phyloP scores from a whole-genome alignment of 371 early-diverging fungal genomes.

The Rhizopus delemar region DNA sequence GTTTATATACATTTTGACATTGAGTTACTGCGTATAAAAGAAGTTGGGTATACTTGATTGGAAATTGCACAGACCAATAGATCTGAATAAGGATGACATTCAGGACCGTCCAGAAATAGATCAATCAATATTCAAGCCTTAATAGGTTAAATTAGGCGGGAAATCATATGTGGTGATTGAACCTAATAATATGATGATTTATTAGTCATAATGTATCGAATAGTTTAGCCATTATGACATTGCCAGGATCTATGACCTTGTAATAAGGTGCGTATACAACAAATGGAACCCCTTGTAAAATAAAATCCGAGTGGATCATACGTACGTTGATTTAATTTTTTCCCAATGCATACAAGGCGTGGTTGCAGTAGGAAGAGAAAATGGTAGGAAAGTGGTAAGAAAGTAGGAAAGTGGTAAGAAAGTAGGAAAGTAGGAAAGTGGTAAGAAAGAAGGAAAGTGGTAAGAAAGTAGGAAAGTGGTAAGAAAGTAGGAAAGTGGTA shows the following conservation, averaged over 20 bases:
- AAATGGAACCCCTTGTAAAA: too few relatives aligned
- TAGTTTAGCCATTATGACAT: neutral
- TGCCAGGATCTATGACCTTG: slow-evolving; percentile 1
- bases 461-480: too few relatives aligned
- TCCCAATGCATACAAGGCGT: too few relatives aligned
- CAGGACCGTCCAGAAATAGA: slow-evolving; percentile 2
- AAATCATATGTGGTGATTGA: slow-evolving; percentile 1
- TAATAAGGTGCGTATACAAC: slow-evolving; percentile 3
- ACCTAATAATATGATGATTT: slow-evolving; percentile 2
- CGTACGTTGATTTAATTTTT: too few relatives aligned
- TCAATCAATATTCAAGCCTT: slow-evolving; percentile 1
- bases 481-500: too few relatives aligned
- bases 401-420: too few relatives aligned
- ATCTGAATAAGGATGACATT: slow-evolving; percentile 2
- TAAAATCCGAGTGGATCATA: too few relatives aligned
- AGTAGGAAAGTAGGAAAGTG: too few relatives aligned
- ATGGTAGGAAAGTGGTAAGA: too few relatives aligned
- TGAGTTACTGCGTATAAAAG: slow-evolving; percentile 1
- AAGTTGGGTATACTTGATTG: too few relatives aligned
- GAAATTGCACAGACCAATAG: slow-evolving; percentile 1
- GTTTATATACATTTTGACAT: slow-evolving; percentile 1
- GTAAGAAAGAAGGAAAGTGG: too few relatives aligned
- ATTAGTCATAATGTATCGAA: neutral
- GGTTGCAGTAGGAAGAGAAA: too few relatives aligned
- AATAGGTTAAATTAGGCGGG: slow-evolving; percentile 4